Conservation (phyloP, 2,329 filamentous ascomycete species). For the Hypoxylon sp. region DNA sequence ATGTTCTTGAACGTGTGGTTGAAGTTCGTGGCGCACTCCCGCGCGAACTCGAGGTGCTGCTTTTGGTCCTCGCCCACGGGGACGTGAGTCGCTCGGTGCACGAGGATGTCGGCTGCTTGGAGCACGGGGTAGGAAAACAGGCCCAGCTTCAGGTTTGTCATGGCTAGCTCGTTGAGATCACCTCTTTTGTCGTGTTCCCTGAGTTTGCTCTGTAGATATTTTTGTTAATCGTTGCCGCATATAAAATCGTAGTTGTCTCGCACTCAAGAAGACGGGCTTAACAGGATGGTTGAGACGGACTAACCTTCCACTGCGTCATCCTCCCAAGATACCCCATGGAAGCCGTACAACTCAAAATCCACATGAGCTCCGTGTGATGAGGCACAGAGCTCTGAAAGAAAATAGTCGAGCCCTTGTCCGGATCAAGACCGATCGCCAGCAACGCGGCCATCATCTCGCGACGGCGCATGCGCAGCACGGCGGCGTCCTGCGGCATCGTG, state of each 20-base stretch:
- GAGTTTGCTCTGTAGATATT: conserved; percentile 72
- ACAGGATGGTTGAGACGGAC: conserved; percentile 6
- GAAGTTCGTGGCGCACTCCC: conserved; percentile 86
- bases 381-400: conserved; percentile 85
- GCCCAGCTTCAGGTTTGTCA: conserved; percentile 76
- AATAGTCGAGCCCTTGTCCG: conserved; percentile 72
- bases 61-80: conserved; percentile 95
- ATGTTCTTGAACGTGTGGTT: conserved; percentile 72
- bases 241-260: too few relatives aligned
- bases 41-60: conserved; percentile 93
- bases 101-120: conserved; percentile 91
- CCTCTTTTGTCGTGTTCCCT: conserved; percentile 66
- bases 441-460: conserved; percentile 81
- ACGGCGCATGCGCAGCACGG: conserved; percentile 68
- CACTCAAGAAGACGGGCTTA: too few relatives aligned
- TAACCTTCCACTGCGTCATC: conserved; percentile 99
- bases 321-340: conserved; percentile 92
- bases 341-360: conserved; percentile 92
- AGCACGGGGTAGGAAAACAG: conserved; percentile 96
- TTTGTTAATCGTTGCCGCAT: too few relatives aligned
- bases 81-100: conserved; percentile 92
- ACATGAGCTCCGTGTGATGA: conserved; percentile 91
- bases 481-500: conserved; percentile 75
- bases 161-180: conserved; percentile 64
- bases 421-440: conserved; percentile 84